Base-by-base conservation (phyloP, 345 rosid species). In the Crucihimalaya himalaica region DNA sequence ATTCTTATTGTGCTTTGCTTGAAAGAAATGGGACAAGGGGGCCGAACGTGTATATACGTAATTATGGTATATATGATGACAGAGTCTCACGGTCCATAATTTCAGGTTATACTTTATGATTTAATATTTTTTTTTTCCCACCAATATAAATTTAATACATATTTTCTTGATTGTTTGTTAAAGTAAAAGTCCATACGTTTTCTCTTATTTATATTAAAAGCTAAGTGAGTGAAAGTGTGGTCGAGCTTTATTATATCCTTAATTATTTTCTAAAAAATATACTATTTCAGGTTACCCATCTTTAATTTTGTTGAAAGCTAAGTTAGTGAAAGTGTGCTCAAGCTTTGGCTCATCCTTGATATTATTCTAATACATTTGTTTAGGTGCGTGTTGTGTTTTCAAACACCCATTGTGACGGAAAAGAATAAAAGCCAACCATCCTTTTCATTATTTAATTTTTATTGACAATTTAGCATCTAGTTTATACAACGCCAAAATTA, bases 51-150 rank as follows among this genome's bases (percentile, higher is more conserved):
- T 69, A 76, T 70, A 63, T 62, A 70, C 66, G 71, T 76, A 63
- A 76, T 76, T 76, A 76, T 76, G 75, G 79, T 76, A 63, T 70
- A 21, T 70, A 69, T 76, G 60, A 70, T 76, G 75, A 76, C 70
- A 54, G 62, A 69, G 65, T 69, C 79, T 76, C 79, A 76, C 75
- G 75, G 59, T 70, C 80, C 80, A 76, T 76, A 53, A 76, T 76
- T 70, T 70, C 80, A 76, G 80, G 80, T 76, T 70, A 34, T 63
- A 58, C 74, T 76, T 70, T 75, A 63, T 4, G 2, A 55, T 76
- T 76, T 8, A 46, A 39, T 74, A 37, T 3, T 6, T 31, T 19
- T 20, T n/a, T 35, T 21, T 47, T 31, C 5, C 31, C 20, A 43
- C 28, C 52, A 14, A 43, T 45, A 15, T 19, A 37, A n/a, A 4